Conservation (phyloP, 1,284 basidiomycete genomes). For the Tilletia walkeri region DNA sequence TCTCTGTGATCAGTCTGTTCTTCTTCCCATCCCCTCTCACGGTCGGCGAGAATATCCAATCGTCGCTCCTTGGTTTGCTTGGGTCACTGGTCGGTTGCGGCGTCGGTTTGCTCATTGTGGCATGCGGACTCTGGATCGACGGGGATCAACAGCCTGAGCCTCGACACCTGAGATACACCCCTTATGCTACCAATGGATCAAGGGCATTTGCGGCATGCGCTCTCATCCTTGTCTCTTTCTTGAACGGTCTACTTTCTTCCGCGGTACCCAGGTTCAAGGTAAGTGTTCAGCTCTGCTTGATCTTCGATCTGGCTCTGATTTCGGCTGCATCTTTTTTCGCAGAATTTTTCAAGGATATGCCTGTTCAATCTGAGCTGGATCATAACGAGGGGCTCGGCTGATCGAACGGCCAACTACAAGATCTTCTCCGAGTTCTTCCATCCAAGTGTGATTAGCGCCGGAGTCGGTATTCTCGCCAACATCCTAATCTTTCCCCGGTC, state of each 20-base stretch:
- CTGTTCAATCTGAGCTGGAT: conserved; percentile 40
- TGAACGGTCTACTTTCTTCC: conserved; percentile 31
- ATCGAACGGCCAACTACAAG: conserved; percentile 23
- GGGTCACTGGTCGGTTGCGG: conserved; percentile 32
- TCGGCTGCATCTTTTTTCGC: neutral
- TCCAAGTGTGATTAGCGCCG: conserved; percentile 36
- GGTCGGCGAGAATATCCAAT: conserved; percentile 40
- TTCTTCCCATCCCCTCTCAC: conserved; percentile 41
- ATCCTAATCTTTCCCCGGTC: conserved; percentile 36
- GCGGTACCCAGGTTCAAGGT: conserved; percentile 38
- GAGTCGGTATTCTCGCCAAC: conserved; percentile 33
- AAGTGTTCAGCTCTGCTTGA: neutral
- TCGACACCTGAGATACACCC: conserved; percentile 3
- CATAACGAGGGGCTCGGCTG: conserved; percentile 31
- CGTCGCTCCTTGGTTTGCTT: conserved; percentile 33
- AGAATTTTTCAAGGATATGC: conserved; percentile 28
- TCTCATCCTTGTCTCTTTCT: conserved; percentile 35
- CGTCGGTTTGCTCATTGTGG: conserved; percentile 30
- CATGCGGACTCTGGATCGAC: conserved; percentile 41
- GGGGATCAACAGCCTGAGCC: neutral
- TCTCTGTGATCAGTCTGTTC: conserved; percentile 29
- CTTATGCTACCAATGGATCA: conserved; percentile 25
- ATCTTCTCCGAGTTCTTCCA: conserved; percentile 43
- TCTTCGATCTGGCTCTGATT: neutral
- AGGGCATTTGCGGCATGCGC: conserved; percentile 38